These are phyloP conservation scores for Paecilomyces sp. DNA, from an alignment of 2,329 filamentous ascomycete species.

Conservation along the genomic window DNA sequence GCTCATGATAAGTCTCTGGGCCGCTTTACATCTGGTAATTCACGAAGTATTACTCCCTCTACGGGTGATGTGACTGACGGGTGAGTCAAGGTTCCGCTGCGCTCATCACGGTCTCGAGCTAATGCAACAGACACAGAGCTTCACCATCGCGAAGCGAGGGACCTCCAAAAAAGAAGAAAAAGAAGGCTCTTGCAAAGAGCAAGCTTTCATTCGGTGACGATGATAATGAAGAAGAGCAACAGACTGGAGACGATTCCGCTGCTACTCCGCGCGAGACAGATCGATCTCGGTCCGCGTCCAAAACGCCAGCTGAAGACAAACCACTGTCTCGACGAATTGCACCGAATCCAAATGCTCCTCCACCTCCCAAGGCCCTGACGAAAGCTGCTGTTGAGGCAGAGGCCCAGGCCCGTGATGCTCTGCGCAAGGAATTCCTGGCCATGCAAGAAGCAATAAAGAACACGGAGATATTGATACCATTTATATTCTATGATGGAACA, in stretches of 20 bases:
- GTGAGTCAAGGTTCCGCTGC: constrained; percentile 39
- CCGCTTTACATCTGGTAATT: constrained; percentile 34
- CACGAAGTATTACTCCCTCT: constrained; percentile 46
- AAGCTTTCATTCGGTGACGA: constrained; percentile 60
- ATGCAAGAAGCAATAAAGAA: constrained; percentile 82
- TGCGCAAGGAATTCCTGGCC: constrained; percentile 71
- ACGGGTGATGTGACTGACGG: constrained; percentile 45
- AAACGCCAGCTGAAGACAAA: constrained; percentile 26
- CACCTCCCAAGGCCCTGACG: constrained; percentile 65
- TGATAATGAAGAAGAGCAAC: constrained; percentile 45
- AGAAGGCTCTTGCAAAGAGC: constrained; percentile 52
- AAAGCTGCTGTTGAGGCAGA: constrained; percentile 73
- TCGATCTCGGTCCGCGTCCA: constrained; percentile 31
- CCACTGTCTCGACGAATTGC: constrained; percentile 28
- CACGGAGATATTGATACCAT: constrained; percentile 84
- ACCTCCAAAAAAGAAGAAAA: constrained; percentile 50
- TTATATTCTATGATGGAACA: constrained; percentile 94
- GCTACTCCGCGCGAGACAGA: constrained; percentile 31
- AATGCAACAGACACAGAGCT: constrained; percentile 52
- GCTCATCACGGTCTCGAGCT: constrained; percentile 27
- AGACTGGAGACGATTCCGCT: constrained; percentile 34
- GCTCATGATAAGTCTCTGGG: constrained; percentile 56
- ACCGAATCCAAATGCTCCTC: constrained; percentile 38
- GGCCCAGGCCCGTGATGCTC: constrained; percentile 64
- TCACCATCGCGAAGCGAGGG: constrained; percentile 40